Base-by-base conservation (phyloP, 805 yeast species). In the Schizosaccharomyces octosporus region DNA sequence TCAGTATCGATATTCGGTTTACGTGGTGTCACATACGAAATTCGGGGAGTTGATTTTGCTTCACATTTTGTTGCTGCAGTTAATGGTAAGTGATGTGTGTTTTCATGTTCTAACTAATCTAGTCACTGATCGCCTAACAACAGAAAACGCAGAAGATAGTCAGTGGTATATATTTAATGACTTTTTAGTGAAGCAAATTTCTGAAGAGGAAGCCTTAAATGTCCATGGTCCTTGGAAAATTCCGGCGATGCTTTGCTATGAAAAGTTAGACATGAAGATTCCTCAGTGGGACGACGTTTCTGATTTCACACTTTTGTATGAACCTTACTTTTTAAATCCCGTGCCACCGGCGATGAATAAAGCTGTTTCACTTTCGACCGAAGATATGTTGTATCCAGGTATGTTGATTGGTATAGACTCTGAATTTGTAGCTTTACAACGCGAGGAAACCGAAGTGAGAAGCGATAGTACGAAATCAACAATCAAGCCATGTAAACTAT, bases 131-230 rank as follows among this genome's bases (percentile, higher is more conserved):
- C 24, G 17, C 5, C 27, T 31, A 61, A 63, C 32, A 63, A 64
- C 19, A 51, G 62, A 17, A 59, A 61, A 43, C 62, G 62, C 48
- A 3, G 64, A 63, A 21, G n/a, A 59, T 15, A 66, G 64, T 19
- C 62, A 69, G 39, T 93, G 98, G 98, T 81, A 77, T 67, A 70
- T 93, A 68, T 87, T 93, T 70, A 93, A 93, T 69, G 97, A 93
- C 70, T 93, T 90, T 71, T 73, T 93, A 65, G 97, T 89, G 17
- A 79, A 81, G 66, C 82, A 81, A 29, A 76, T 93, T 0, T 76
- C 83, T 0, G 86, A 83, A 66, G 78, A 77, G 15, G 97, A 93
- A 66, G 97, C 85, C 0, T 75, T 88, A 59, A 80, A 87, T 68
- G 71, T 87, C 59, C 73, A 81, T 0, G 75, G 77, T 59, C 76